Percentiles rank a stretch among this genome's conserved stretches.
Evolutionary conservation across 768 basidiomycete genomes (phyloP).

Genomic region (Xerocomus brunneocitrinus): DNA sequence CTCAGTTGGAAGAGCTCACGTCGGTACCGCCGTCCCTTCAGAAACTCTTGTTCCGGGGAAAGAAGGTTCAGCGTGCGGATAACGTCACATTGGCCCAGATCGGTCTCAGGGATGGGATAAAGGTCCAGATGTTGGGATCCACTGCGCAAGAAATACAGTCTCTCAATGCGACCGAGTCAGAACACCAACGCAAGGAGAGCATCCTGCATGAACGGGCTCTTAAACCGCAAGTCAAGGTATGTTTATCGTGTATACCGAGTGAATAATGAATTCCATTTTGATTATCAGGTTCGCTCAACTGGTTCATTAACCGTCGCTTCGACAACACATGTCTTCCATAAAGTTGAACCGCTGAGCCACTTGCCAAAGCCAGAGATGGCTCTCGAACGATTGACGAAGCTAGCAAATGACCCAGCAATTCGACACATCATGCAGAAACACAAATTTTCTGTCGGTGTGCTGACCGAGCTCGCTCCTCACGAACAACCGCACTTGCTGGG

Average conservation of each 20-base stretch:
- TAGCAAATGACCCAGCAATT: slow-evolving; percentile 70
- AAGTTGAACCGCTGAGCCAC: slow-evolving; percentile 55
- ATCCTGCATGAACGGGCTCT: slow-evolving; percentile 57
- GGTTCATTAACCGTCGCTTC: slow-evolving; percentile 36
- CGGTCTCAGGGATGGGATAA: slow-evolving; percentile 62
- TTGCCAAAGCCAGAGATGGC: slow-evolving; percentile 62
- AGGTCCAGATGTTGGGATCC: slow-evolving; percentile 67
- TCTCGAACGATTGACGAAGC: slow-evolving; percentile 46
- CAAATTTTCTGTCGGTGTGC: slow-evolving; percentile 58
- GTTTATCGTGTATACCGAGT: not conserved
- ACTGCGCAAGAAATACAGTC: slow-evolving; percentile 54
- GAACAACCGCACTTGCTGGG: slow-evolving; percentile 69
- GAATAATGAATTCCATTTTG: not conserved
- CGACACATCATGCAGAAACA: slow-evolving; percentile 67
- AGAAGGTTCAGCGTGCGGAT: slow-evolving; percentile 35
- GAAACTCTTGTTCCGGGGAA: slow-evolving; percentile 72
- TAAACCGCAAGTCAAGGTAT: slow-evolving; percentile 56
- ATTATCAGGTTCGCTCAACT: slow-evolving; percentile 52
- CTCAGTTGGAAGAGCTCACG: slow-evolving; percentile 57
- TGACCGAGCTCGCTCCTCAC: slow-evolving; percentile 77
- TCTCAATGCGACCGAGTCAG: slow-evolving; percentile 52
- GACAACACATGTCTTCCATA: slow-evolving; percentile 58
- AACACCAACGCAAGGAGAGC: slow-evolving; percentile 51
- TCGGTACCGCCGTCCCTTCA: slow-evolving; percentile 60
- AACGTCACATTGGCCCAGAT: slow-evolving; percentile 36